These are phyloP conservation scores for Eucalyptus marginata DNA, from an alignment of 345 rosid species.

Conservation along the genomic window DNA sequence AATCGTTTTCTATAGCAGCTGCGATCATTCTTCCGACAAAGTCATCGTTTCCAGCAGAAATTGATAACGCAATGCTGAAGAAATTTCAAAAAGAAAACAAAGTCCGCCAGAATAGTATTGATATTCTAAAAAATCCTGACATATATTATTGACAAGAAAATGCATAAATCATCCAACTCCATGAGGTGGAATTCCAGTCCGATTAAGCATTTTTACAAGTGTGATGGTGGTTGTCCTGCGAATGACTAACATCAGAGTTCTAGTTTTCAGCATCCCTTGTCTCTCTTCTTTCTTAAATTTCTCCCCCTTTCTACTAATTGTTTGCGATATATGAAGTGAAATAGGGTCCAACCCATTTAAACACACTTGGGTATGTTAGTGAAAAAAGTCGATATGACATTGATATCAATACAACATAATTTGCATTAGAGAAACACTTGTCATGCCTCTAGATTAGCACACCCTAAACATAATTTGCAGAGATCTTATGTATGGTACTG, in stretches of 20 bases:
- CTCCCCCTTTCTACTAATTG: background rate
- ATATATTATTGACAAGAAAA: background rate
- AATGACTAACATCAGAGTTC: background rate
- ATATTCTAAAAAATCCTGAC: background rate
- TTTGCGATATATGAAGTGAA: background rate
- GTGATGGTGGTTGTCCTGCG: background rate
- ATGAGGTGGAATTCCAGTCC: background rate
- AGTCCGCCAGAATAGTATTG: background rate
- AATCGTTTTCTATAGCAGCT: conserved; percentile 60
- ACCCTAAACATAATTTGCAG: background rate
- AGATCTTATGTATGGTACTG: background rate
- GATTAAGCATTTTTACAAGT: background rate
- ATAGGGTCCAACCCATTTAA: background rate
- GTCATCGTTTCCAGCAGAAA: conserved; percentile 92
- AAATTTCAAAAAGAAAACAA: background rate
- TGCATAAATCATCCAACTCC: background rate
- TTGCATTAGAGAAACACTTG: background rate
- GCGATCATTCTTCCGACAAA: conserved; percentile 64
- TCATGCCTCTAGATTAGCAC: background rate
- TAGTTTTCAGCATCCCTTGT: background rate
- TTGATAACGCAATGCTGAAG: conserved; percentile 30
- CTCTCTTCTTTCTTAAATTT: background rate
- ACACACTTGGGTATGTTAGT: background rate
- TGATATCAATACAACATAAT: background rate
- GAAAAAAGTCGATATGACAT: background rate